phyloP scores from a whole-genome alignment of 768 basidiomycete species.

The Pleurotus cornucopiae region DNA sequence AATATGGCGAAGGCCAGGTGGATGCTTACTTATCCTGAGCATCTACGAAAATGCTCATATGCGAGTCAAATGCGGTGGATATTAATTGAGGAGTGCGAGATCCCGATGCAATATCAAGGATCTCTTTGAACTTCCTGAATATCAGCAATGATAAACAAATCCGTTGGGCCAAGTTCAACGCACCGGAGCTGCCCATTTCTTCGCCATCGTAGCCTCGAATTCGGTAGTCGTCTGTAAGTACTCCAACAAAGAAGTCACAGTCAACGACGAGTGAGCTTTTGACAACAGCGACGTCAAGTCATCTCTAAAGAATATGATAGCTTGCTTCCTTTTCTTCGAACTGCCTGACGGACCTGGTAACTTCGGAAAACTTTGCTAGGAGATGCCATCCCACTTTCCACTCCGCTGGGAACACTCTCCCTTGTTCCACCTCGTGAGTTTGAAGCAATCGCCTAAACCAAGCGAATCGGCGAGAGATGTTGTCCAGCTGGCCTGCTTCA shows the following conservation, averaged over 20 bases:
- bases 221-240: constrained; percentile 82
- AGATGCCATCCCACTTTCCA: constrained; percentile 88
- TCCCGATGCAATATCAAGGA: constrained; percentile 52
- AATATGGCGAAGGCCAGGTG: background rate
- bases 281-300: constrained; percentile 80
- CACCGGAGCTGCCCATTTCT: constrained; percentile 80
- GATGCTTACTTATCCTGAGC: constrained; percentile 84
- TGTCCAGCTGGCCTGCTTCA: constrained; percentile 96
- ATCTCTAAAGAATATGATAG: constrained; percentile 46
- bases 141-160: background rate
- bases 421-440: constrained; percentile 84
- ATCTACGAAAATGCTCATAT: constrained; percentile 91
- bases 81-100: constrained; percentile 64
- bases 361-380: constrained; percentile 82
- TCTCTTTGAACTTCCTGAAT: constrained; percentile 52
- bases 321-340: too few species aligned
- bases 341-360: constrained; percentile 65
- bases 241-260: constrained; percentile 79
- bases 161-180: constrained; percentile 10
- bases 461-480: constrained; percentile 86
- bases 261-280: constrained; percentile 69
- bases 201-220: constrained; percentile 78
- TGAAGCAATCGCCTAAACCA: constrained; percentile 90
- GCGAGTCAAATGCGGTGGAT: constrained; percentile 86
- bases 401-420: constrained; percentile 73